phyloP scores from a whole-genome alignment of 1,284 basidiomycete genomes.

The Fomitopsis betulina region DNA sequence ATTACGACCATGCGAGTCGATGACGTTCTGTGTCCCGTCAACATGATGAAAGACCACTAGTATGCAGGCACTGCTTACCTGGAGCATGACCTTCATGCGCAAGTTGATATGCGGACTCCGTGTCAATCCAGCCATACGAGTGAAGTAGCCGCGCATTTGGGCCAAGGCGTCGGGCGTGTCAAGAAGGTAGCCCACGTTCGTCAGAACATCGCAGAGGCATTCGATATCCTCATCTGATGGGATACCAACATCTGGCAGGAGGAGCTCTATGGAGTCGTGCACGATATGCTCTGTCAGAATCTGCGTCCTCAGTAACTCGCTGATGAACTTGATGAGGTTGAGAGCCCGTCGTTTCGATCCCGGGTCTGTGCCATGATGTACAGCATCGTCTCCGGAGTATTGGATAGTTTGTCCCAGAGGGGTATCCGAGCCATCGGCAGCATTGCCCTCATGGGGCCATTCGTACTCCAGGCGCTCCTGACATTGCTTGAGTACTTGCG shows the following conservation, averaged over 20 bases:
- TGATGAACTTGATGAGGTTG: conserved; percentile 96
- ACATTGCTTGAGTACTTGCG: conserved; percentile 65
- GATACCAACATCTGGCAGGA: conserved; percentile 86
- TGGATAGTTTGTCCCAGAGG: conserved; percentile 57
- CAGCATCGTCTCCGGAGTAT: conserved; percentile 93
- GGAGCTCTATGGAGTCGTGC: conserved; percentile 93
- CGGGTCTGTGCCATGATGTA: conserved; percentile 38
- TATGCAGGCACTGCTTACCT: conserved; percentile 44
- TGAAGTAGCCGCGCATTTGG: conserved; percentile 92
- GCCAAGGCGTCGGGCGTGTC: conserved; percentile 77
- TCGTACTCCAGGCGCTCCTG: conserved; percentile 88
- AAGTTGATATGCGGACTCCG: conserved; percentile 74
- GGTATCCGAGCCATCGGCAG: conserved; percentile 25
- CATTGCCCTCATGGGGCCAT: conserved; percentile 56
- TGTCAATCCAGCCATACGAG: conserved; percentile 78
- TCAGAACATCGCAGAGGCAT: conserved; percentile 87
- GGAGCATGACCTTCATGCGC: conserved; percentile 93
- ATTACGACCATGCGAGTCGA: conserved; percentile 81
- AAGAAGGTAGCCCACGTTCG: conserved; percentile 82
- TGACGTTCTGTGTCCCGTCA: conserved; percentile 39
- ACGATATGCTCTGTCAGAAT: conserved; percentile 52
- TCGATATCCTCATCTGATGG: conserved; percentile 98
- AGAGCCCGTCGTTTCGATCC: conserved; percentile 97
- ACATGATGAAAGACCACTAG: background rate
- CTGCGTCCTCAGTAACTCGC: conserved; percentile 95